These are phyloP conservation scores for Leptomonas seymouri DNA, from an alignment of 208 protist species.

Conservation along the genomic window DNA sequence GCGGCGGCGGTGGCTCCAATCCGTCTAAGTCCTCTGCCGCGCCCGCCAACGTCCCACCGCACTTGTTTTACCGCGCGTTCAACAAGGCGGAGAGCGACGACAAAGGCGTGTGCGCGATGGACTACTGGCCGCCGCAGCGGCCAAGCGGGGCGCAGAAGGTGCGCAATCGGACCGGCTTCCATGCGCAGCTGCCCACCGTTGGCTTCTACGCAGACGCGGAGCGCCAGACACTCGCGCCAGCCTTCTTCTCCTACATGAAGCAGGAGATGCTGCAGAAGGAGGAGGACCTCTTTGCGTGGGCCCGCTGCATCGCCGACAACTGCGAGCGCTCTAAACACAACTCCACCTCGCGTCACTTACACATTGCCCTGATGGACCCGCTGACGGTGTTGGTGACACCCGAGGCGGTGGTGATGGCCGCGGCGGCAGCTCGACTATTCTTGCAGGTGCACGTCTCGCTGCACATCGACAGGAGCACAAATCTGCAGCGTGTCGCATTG, in stretches of 20 bases:
- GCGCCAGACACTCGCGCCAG: slow-evolving; percentile 18
- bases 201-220: slow-evolving; percentile 45
- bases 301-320: slow-evolving; percentile 68
- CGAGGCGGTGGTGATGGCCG: slow-evolving; percentile 37
- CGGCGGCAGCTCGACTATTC: slow-evolving; percentile 18
- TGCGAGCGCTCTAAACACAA: slow-evolving; percentile 59
- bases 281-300: slow-evolving; percentile 47
- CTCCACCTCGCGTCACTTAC: slow-evolving; percentile 76
- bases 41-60: slow-evolving; percentile 14
- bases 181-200: slow-evolving; percentile 53
- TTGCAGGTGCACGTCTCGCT: slow-evolving; percentile 15
- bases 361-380: slow-evolving; percentile 66
- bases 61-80: slow-evolving; percentile 55
- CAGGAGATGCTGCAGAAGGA: slow-evolving; percentile 14
- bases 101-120: slow-evolving; percentile 37
- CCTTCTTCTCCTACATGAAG: slow-evolving; percentile 21
- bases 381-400: slow-evolving; percentile 65
- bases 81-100: slow-evolving; percentile 37
- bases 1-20: background rate
- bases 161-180: slow-evolving; percentile 42
- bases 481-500: slow-evolving; percentile 18
- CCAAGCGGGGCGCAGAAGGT: slow-evolving; percentile 20
- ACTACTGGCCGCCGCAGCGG: slow-evolving; percentile 40
- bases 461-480: background rate
- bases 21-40: slow-evolving; percentile 8